Base-by-base conservation (phyloP, 768 basidiomycete genomes). In the Naganishia randhawae region DNA sequence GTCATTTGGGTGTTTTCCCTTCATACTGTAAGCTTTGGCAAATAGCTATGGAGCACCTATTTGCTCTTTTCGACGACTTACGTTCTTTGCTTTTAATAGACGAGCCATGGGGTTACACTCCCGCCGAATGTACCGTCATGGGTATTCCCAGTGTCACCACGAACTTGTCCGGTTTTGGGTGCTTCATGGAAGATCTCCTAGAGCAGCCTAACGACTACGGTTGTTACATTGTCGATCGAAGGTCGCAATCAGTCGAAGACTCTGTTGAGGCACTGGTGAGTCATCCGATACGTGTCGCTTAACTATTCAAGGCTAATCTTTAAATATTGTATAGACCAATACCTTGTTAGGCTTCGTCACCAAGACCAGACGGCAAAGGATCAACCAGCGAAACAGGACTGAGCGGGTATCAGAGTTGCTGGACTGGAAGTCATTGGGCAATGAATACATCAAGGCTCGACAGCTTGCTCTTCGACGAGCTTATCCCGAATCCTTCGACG, bases 51-150 rank as follows among this genome's bases (percentile, higher is more conserved):
- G n/a, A n/a, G n/a, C n/a, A n/a, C n/a, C n/a, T n/a, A n/a, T n/a
- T 8, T n/a, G 8, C 41, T 22, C 31, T 25, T 14, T 51, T 5
- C 3, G 45, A 3, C 3, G 22, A 31, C 33, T 5, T 3, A 50
- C 52, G 4, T 31, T 19, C 31, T 42, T 29, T 7, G 7, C 17
- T 17, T 6, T 13, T 5, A 22, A 5, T 66, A 78, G 76, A 80
- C 68, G 78, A 80, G 68, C 73, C 75, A 37, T 76, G 71, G 73
- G 73, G 74, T 29, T 96, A 96, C 77, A 96, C 92, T 0, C 95
- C 95, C 0, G 95, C 95, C 1, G 95, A 98, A 78, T 98, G 96
- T 78, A 98, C 96, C n/a, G 96, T 99, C 41, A 99, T 99, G 96
- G 96, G 96, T 69, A 92, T 99, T 57, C 96, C 96, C 0, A 91